These are phyloP conservation scores for Colletotrichum salicis DNA, from an alignment of 2,329 filamentous ascomycete genomes.

Conservation along the genomic window DNA sequence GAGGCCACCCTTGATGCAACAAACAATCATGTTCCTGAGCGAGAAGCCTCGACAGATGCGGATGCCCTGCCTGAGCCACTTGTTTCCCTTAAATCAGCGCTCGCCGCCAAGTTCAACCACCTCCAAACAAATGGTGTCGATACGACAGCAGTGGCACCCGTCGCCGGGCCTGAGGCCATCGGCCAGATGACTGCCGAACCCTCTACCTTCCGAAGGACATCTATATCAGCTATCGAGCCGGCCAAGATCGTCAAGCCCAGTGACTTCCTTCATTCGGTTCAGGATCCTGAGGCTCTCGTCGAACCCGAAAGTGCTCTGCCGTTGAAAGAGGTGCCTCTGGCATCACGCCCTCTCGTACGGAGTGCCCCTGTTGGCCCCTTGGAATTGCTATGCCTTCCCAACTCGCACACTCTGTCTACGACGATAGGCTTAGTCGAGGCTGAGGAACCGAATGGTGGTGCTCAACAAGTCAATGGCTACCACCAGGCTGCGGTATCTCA, in stretches of 20 bases:
- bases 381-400: slow-evolving; percentile 64
- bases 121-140: slow-evolving; percentile 4
- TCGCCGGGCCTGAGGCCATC: background rate
- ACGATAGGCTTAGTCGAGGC: background rate
- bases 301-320: background rate
- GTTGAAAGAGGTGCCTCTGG: background rate
- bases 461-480: background rate
- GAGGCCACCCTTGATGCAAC: background rate
- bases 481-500: background rate
- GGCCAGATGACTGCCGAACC: background rate
- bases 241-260: slow-evolving; percentile 27
- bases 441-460: background rate
- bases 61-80: slow-evolving; percentile 19
- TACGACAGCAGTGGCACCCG: background rate
- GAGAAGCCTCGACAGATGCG: slow-evolving; percentile 18
- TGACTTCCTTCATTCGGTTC: background rate
- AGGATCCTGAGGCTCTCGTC: background rate
- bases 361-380: slow-evolving; percentile 50
- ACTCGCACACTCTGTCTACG: slow-evolving; percentile 48
- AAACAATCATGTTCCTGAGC: slow-evolving; percentile 13
- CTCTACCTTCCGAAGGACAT: background rate
- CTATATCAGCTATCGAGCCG: background rate
- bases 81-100: background rate
- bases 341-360: background rate
- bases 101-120: background rate